A percentile compares a stretch with the other conserved stretches of the same genome.
Evolutionary conservation across 208 protist species (phyloP).

Genomic region (Crithidia mellificae): DNA sequence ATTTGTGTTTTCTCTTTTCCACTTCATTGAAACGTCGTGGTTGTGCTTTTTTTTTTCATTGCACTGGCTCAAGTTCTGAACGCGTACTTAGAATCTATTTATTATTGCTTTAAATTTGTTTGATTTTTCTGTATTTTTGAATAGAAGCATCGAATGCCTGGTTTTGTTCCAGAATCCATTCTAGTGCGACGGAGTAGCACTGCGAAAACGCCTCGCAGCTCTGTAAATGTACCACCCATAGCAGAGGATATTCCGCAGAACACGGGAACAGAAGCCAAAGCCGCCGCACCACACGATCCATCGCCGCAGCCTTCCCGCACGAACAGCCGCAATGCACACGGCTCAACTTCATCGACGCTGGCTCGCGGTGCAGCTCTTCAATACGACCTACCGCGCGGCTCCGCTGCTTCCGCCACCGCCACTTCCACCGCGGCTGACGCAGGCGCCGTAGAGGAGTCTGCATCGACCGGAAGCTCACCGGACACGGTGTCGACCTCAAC

Average conservation of each 20-base stretch:
- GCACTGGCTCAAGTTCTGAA: too few species aligned
- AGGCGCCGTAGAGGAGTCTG: not conserved
- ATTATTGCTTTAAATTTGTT: too few species aligned
- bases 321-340: not conserved
- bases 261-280: too few species aligned
- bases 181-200: not conserved
- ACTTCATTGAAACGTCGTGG: too few species aligned
- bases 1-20: too few species aligned
- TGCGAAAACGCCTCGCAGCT: not conserved
- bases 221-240: too few species aligned
- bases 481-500: not conserved
- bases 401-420: not conserved
- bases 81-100: too few species aligned
- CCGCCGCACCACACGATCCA: not conserved
- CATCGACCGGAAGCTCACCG: not conserved
- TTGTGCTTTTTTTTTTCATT: too few species aligned
- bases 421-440: not conserved
- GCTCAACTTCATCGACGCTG: not conserved
- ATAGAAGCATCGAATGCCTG: too few species aligned
- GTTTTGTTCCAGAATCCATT: slow-evolving; percentile 10
- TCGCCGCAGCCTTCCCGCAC: not conserved
- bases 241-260: too few species aligned
- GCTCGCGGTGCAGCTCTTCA: not conserved
- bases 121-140: too few species aligned
- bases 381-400: not conserved